Conservation (phyloP, 768 basidiomycete species). For the Pisolithus orientalis region DNA sequence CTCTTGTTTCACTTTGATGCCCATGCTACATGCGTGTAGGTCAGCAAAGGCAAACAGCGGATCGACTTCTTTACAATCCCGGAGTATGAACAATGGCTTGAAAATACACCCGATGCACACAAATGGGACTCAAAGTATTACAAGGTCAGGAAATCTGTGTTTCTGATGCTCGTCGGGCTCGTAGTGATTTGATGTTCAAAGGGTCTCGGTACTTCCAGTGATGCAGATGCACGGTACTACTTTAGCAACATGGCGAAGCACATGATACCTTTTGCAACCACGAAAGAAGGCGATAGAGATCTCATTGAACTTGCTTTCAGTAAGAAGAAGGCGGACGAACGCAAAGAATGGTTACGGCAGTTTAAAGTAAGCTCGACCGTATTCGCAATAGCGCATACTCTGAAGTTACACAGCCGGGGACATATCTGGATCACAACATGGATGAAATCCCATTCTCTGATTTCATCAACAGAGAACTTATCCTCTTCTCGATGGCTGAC, state of each 20-base stretch:
- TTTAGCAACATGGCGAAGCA: conserved; percentile 91
- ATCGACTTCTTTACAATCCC: conserved; percentile 96
- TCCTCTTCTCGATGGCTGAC: conserved; percentile 99
- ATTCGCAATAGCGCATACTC: background rate
- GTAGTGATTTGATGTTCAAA: conserved; percentile 23
- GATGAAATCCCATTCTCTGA: conserved; percentile 84
- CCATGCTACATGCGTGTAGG: conserved; percentile 34
- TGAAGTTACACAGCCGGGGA: conserved; percentile 71
- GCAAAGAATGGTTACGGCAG: conserved; percentile 95
- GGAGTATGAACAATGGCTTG: conserved; percentile 91
- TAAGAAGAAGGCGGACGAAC: conserved; percentile 98
- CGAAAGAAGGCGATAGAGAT: conserved; percentile 74
- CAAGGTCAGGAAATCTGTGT: conserved; percentile 59
- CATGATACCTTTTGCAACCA: conserved; percentile 85
- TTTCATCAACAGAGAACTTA: conserved; percentile 97
- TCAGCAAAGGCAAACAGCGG: conserved; percentile 70
- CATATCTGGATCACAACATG: conserved; percentile 84
- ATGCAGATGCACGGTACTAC: conserved; percentile 87
- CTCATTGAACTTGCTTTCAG: conserved; percentile 98
- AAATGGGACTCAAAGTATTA: conserved; percentile 95
- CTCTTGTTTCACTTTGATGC: background rate
- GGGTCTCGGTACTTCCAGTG: conserved; percentile 94
- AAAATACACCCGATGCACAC: conserved; percentile 63
- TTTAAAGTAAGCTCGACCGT: conserved; percentile 55
- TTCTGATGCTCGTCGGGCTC: background rate